phyloP scores from a whole-genome alignment of 2,329 filamentous ascomycete genomes.

The Pseudofabraea citricarpa region DNA sequence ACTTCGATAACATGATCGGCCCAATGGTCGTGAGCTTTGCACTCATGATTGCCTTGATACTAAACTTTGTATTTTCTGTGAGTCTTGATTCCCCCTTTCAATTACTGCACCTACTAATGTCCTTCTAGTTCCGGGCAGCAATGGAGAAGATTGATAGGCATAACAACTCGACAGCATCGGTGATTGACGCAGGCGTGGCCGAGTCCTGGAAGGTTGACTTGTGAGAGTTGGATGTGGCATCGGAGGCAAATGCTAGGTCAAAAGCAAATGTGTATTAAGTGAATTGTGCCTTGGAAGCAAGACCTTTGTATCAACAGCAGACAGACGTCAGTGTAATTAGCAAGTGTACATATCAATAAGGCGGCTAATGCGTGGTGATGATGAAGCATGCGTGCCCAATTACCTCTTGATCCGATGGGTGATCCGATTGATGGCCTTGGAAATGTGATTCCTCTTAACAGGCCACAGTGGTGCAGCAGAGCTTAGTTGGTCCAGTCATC shows the following conservation, averaged over 20 bases:
- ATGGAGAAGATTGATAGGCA: conserved; percentile 10
- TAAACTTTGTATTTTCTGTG: conserved; percentile 90
- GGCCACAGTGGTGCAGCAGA: no score
- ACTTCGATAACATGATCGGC: conserved; percentile 86
- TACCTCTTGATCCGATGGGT: no score
- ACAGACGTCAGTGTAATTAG: no score
- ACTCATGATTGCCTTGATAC: conserved; percentile 68
- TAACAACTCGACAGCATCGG: conserved; percentile 5
- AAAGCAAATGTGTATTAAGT: neutral
- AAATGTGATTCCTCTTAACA: no score
- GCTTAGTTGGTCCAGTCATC: no score
- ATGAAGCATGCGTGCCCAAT: no score
- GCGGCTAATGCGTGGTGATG: no score
- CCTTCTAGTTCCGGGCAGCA: conserved; percentile 19
- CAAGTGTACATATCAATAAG: no score
- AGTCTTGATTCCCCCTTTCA: conserved; percentile 1
- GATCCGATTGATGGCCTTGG: no score
- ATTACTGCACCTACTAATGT: conserved; percentile 8
- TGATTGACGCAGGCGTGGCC: neutral
- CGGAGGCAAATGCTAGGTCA: neutral
- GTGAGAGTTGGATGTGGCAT: conserved; percentile 3
- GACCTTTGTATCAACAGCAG: no score
- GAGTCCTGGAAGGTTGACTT: conserved; percentile 12
- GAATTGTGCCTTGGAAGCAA: no score
- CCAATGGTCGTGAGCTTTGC: conserved; percentile 79